Percentiles rank a stretch among this genome's conserved stretches.
Conservation (phyloP, 495 filamentous ascomycete species). For the Tuber brumale region DNA sequence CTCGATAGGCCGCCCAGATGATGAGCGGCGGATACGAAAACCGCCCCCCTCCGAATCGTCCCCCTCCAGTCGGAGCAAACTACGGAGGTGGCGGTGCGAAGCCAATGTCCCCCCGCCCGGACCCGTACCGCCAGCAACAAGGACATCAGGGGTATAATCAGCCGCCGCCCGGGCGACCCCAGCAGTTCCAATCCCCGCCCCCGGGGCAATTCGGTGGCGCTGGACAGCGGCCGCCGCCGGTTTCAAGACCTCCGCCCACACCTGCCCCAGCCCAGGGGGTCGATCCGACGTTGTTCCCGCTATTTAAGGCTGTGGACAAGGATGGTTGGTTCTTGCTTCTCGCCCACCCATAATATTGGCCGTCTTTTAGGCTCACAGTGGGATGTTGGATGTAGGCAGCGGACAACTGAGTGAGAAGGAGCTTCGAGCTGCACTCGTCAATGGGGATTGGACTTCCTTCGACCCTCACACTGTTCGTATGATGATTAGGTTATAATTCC, state of each 20-base stretch:
- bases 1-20: conserved; percentile 52
- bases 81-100: conserved; percentile 24
- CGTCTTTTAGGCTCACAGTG: conserved; percentile 12
- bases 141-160: conserved; percentile 41
- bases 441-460: conserved; percentile 90
- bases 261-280: conserved; percentile 58
- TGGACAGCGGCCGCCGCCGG: conserved; percentile 49
- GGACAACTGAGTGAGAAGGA: conserved; percentile 81
- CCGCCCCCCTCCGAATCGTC: conserved; percentile 39
- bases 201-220: conserved; percentile 41
- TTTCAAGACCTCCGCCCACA: conserved; percentile 60
- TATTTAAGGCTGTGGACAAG: conserved; percentile 90
- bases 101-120: conserved; percentile 39
- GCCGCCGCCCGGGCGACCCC: conserved; percentile 35
- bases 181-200: conserved; percentile 42
- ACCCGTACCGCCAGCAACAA: conserved; percentile 41
- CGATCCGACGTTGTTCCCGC: conserved; percentile 68
- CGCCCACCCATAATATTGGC: conserved; percentile 2
- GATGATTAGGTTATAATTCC: conserved; percentile 65
- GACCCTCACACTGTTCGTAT: conserved; percentile 94
- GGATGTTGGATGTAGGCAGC: conserved; percentile 49
- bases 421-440: conserved; percentile 85
- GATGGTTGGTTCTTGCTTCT: conserved; percentile 49
- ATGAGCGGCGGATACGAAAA: conserved; percentile 44
- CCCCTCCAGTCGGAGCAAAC: conserved; percentile 15